phyloP scores from a whole-genome alignment of 768 basidiomycete genomes.

The Macrolepiota dolichaula region DNA sequence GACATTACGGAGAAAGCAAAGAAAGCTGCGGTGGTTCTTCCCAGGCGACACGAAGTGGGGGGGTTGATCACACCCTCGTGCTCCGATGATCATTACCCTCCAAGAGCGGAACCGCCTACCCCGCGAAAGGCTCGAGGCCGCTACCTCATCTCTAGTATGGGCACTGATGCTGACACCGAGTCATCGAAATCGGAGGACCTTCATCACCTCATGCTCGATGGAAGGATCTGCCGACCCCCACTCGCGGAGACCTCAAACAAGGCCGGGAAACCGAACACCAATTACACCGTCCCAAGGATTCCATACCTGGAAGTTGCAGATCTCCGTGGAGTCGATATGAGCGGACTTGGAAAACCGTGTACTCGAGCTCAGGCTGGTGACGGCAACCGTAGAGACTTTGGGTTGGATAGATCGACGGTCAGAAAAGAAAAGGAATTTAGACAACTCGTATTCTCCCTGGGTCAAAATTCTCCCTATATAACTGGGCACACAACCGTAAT shows the following conservation, averaged over 20 bases:
- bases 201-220: conserved; percentile 11
- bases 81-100: conserved; percentile 26
- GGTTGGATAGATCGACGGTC: not conserved
- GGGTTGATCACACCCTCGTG: conserved; percentile 62
- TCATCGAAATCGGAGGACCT: conserved; percentile 18
- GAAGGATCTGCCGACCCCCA: conserved; percentile 23
- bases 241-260: conserved; percentile 19
- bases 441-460: conserved; percentile 8
- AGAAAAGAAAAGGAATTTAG: not conserved
- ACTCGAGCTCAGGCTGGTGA: not conserved
- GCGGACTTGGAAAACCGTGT: not conserved
- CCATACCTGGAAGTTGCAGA: conserved; percentile 42
- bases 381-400: not conserved
- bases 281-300: conserved; percentile 38
- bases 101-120: conserved; percentile 13
- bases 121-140: conserved; percentile 4
- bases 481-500: not conserved
- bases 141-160: not conserved
- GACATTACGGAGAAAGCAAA: conserved; percentile 10
- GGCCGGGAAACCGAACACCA: not conserved
- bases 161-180: conserved; percentile 10
- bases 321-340: not conserved
- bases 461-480: not conserved
- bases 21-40: not conserved
- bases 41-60: conserved; percentile 41